Conservation (phyloP, 768 basidiomycete genomes). For the Leccinellum albellum region DNA sequence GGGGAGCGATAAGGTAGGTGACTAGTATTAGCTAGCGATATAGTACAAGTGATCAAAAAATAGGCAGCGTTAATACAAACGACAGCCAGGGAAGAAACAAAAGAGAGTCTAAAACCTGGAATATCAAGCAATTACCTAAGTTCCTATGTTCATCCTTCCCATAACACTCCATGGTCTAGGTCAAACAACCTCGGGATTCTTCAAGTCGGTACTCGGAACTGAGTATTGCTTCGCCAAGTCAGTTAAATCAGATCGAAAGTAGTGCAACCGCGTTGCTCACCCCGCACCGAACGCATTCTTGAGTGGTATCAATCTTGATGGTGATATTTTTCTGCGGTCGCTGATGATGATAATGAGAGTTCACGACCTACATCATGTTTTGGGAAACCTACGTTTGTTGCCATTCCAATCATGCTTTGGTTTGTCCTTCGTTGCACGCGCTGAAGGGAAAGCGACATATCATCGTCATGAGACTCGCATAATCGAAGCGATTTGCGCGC, state of each 20-base stretch:
- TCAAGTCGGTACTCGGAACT: slow-evolving; percentile 13
- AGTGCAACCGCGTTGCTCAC: not conserved
- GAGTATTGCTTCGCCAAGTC: slow-evolving; percentile 17
- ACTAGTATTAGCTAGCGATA: too few relatives aligned
- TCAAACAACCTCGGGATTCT: slow-evolving; percentile 21
- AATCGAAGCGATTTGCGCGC: slow-evolving; percentile 50
- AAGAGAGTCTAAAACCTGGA: too few relatives aligned
- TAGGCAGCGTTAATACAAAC: too few relatives aligned
- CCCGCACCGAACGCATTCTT: not conserved
- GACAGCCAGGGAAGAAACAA: too few relatives aligned
- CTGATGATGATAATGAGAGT: not conserved
- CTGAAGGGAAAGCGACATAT: slow-evolving; percentile 32
- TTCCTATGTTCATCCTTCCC: not conserved
- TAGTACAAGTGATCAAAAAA: too few relatives aligned
- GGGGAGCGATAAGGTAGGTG: too few relatives aligned
- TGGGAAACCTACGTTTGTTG: not conserved
- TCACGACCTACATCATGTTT: not conserved
- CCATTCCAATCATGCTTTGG: not conserved
- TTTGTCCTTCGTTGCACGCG: slow-evolving; percentile 19
- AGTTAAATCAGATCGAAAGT: not conserved
- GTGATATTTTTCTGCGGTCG: not conserved
- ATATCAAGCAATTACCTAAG: too few relatives aligned
- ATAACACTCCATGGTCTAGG: not conserved
- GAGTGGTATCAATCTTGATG: not conserved
- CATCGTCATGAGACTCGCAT: slow-evolving; percentile 21